Base-by-base conservation (phyloP, 345 rosid species). In the Combretum micranthum region DNA sequence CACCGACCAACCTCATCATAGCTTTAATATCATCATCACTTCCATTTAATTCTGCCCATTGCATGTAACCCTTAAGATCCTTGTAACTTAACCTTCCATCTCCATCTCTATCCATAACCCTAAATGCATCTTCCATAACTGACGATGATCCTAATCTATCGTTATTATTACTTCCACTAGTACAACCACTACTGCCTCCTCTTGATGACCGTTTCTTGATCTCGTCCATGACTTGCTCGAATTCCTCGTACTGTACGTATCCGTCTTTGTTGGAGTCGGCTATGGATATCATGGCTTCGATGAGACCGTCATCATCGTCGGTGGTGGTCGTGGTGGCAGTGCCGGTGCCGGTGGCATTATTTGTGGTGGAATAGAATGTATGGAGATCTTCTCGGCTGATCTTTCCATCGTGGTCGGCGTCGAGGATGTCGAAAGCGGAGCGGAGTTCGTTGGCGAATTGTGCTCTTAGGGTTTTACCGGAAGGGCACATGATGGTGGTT, bases 401-500 rank as follows among this genome's bases (percentile, higher is more conserved):
- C 84, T 77, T 88, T 4, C 98, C 98, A 50, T 91, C 98, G 44
- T 52, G 88, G 77, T 91, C 98, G 0, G 83, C 77, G 70, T 91
- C 98, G n/a, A 91, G 71, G 42, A 84, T 69, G 43, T 91, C 92
- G 63, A 91, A 91, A 2, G 96, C 96, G 13, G 83, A 64, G 50
- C 78, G 69, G 58, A 80, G 57, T 37, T 22, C 66, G 21, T 68
- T 64, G 52, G 23, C 47, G 21, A 20, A 63, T 13, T 52, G 26
- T 14, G 72, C 15, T 47, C 53, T 65, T 3, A n/a, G 20, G 51
- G 60, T 50, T 10, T 64, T 75, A 7, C 70, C 85, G 6, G 83
- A 76, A 1, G 92, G 84, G 53, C 84, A 77, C 86, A 75, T 75
- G 39, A 32, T 32, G 39, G 1, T 32, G 5, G 39, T 1, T 32